These are phyloP conservation scores for Suillus placidus DNA, from an alignment of 768 basidiomycete genomes.

Conservation along the genomic window DNA sequence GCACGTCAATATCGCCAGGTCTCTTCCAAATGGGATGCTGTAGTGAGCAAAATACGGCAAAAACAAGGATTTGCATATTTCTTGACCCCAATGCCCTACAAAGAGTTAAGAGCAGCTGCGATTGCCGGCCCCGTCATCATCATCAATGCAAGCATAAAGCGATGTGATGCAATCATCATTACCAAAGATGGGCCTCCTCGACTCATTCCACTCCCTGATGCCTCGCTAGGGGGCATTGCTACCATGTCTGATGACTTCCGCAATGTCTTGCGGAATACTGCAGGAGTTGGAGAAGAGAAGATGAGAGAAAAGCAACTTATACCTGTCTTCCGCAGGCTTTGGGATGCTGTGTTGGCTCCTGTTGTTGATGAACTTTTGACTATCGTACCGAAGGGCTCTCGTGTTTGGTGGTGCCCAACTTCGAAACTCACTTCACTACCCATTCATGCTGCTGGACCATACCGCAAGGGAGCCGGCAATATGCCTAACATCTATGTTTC, in stretches of 20 bases:
- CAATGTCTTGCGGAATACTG: slow-evolving; percentile 11
- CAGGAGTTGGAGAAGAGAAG: slow-evolving; percentile 24
- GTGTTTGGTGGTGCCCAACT: slow-evolving; percentile 40
- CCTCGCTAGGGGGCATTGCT: slow-evolving; percentile 17
- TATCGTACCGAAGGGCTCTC: slow-evolving; percentile 23
- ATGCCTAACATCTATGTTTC: slow-evolving; percentile 29
- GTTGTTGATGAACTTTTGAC: slow-evolving; percentile 19
- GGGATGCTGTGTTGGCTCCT: slow-evolving; percentile 27
- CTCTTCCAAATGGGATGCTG: slow-evolving; percentile 22
- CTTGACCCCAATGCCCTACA: slow-evolving; percentile 26
- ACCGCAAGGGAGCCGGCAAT: slow-evolving; percentile 18
- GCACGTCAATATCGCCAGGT: slow-evolving; percentile 19
- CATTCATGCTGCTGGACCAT: slow-evolving; percentile 36
- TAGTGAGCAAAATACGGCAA: slow-evolving; percentile 25
- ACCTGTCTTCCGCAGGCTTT: slow-evolving; percentile 24
- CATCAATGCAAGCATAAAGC: slow-evolving; percentile 33
- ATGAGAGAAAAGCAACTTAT: slow-evolving; percentile 20
- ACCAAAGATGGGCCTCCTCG: slow-evolving; percentile 21
- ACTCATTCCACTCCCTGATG: slow-evolving; percentile 22
- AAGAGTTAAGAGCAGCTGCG: slow-evolving; percentile 23
- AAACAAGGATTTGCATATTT: slow-evolving; percentile 35
- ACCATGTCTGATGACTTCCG: slow-evolving; percentile 14
- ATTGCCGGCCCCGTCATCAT: slow-evolving; percentile 39
- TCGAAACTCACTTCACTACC: slow-evolving; percentile 34
- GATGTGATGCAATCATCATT: slow-evolving; percentile 45